Percentiles rank a stretch among this genome's conserved stretches.
These are phyloP conservation scores for Epichloe coenophiala DNA, from an alignment of 2,329 filamentous ascomycete genomes.

Conservation along the genomic window DNA sequence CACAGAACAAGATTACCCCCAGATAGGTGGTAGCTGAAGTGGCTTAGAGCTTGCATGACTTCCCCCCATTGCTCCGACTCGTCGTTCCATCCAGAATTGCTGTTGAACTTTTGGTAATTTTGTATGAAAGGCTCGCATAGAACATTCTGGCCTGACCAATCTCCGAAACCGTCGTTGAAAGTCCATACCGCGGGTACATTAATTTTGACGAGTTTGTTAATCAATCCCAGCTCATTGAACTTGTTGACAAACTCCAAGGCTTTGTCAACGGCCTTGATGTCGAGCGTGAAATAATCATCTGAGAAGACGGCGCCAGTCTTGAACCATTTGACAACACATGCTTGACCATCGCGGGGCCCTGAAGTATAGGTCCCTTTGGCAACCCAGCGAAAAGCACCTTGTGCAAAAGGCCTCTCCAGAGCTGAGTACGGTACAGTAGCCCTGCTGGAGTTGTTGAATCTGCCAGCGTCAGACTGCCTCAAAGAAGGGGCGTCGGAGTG, in stretches of 20 bases:
- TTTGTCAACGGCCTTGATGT: constrained; percentile 23
- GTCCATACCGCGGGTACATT: constrained; percentile 22
- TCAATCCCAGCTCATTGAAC: constrained; percentile 20
- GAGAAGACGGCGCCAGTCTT: constrained; percentile 22
- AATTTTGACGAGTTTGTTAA: constrained; percentile 19
- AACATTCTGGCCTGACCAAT: constrained; percentile 9
- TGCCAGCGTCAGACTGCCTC: constrained; percentile 4
- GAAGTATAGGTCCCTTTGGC: constrained; percentile 15
- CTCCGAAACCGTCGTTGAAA: constrained; percentile 3
- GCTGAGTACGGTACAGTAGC: neutral
- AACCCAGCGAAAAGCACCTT: constrained; percentile 9
- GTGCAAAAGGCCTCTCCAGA: constrained; percentile 4
- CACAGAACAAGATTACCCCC: constrained; percentile 25
- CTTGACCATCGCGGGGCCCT: constrained; percentile 17
- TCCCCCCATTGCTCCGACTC: constrained; percentile 15
- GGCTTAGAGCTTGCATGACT: constrained; percentile 29
- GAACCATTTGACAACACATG: constrained; percentile 25
- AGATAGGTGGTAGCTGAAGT: constrained; percentile 27
- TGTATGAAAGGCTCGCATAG: constrained; percentile 26
- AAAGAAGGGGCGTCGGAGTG: neutral
- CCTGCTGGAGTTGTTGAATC: constrained; percentile 4
- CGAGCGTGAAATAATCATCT: constrained; percentile 20
- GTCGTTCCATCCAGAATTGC: constrained; percentile 26
- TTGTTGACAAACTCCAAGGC: constrained; percentile 21
- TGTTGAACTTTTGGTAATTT: constrained; percentile 31